phyloP scores from a whole-genome alignment of 305 asterid genomes.

The Ajuga reptans region DNA sequence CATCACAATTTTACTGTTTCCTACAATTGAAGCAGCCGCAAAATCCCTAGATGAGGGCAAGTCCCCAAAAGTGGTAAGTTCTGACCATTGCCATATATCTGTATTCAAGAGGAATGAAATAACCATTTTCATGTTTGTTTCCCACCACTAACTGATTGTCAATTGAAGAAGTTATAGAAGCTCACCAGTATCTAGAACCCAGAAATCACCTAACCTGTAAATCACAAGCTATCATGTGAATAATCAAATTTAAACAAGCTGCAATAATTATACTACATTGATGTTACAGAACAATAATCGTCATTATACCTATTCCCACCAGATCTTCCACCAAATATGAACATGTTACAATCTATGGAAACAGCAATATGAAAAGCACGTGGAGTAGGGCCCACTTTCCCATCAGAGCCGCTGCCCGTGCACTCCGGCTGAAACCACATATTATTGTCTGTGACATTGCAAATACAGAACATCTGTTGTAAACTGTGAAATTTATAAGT shows the following conservation, averaged over 20 bases:
- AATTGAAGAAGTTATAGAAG: conserved; percentile 17
- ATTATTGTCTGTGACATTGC: conserved; percentile 59
- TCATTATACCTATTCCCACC: conserved; percentile 61
- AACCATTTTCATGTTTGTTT: conserved; percentile 2
- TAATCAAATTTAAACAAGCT: conserved; percentile 23
- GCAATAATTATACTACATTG: not conserved
- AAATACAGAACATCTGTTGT: not conserved
- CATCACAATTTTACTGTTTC: conserved; percentile 86
- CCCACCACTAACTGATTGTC: not conserved
- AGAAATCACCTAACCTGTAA: conserved; percentile 91
- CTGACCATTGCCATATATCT: conserved; percentile 99
- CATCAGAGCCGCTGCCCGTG: conserved; percentile 71
- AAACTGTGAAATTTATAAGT: not conserved
- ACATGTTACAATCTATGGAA: conserved; percentile 85
- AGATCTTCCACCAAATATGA: conserved; percentile 90
- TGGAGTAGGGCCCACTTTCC: conserved; percentile 68
- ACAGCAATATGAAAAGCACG: conserved; percentile 90
- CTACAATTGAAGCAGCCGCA: conserved; percentile 88
- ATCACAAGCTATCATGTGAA: conserved; percentile 23
- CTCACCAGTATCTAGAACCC: conserved; percentile 98
- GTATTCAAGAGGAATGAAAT: conserved; percentile 16
- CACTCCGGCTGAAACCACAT: conserved; percentile 90
- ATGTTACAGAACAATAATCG: conserved; percentile 12
- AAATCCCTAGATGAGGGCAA: conserved; percentile 94
- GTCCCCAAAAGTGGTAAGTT: conserved; percentile 92